A percentile compares a stretch with the other conserved stretches of the same genome.
phyloP scores from a whole-genome alignment of 768 basidiomycete genomes.

The Boletus reticulatus region DNA sequence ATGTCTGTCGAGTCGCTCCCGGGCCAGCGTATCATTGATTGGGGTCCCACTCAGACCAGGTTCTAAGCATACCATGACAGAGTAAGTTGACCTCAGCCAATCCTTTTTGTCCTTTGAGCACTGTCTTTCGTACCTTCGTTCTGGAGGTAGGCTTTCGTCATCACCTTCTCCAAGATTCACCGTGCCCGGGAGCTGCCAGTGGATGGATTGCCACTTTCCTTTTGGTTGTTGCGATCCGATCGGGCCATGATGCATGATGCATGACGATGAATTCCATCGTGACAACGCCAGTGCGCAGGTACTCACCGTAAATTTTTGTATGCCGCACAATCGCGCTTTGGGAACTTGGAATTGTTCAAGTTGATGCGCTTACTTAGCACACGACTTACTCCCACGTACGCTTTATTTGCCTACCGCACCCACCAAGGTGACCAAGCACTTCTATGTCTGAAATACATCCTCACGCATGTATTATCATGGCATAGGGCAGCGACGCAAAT shows the following conservation, averaged over 20 bases:
- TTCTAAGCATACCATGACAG: conserved; percentile 21
- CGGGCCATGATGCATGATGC: too few species aligned
- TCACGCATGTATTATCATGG: too few species aligned
- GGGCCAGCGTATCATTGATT: too few species aligned
- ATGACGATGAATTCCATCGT: conserved; percentile 15
- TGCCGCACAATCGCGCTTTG: too few species aligned
- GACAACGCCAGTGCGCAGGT: background rate
- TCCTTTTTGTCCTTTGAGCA: conserved; percentile 17
- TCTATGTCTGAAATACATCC: too few species aligned
- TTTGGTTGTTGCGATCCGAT: conserved; percentile 9
- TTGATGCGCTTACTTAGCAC: too few species aligned
- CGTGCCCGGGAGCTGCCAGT: conserved; percentile 25
- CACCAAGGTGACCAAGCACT: too few species aligned
- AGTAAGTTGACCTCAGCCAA: conserved; percentile 28
- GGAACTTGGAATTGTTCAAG: too few species aligned
- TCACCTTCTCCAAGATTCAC: conserved; percentile 16
- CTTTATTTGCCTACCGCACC: too few species aligned
- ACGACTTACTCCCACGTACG: too few species aligned
- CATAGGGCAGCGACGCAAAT: too few species aligned
- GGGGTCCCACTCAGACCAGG: background rate
- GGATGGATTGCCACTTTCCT: conserved; percentile 11
- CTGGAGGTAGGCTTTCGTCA: background rate
- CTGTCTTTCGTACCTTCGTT: background rate
- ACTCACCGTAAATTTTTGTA: too few species aligned
- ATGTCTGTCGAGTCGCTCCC: background rate